phyloP scores from a whole-genome alignment of 345 rosid genomes.

The Schrenkiella parvula region DNA sequence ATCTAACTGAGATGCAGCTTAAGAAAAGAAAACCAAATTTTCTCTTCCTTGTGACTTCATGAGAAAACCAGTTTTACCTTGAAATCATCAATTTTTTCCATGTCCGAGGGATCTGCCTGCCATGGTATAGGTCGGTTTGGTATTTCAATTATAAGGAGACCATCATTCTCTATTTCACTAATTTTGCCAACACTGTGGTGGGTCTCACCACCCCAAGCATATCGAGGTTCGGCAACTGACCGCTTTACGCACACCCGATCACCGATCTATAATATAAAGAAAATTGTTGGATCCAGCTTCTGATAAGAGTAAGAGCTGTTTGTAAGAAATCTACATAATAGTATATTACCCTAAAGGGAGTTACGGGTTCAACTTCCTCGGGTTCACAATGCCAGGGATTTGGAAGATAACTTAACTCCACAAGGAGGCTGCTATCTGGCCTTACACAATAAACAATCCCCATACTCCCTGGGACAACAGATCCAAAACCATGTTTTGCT shows the following conservation, averaged over 20 bases:
- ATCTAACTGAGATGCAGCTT: slow-evolving; percentile 15
- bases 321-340: slow-evolving; percentile 15
- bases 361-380: slow-evolving; percentile 88
- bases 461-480: slow-evolving; percentile 93
- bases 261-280: slow-evolving; percentile 65
- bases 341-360: slow-evolving; percentile 76
- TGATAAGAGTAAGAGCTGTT: slow-evolving; percentile 9
- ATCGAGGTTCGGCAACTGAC: slow-evolving; percentile 97
- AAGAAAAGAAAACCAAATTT: slow-evolving; percentile 3
- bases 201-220: slow-evolving; percentile 99
- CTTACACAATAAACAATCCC: slow-evolving; percentile 91
- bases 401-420: slow-evolving; percentile 86
- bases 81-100: slow-evolving; percentile 96
- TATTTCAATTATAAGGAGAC: slow-evolving; percentile 87
- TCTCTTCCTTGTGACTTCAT: slow-evolving; percentile 7
- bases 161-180: slow-evolving; percentile 91
- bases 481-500: slow-evolving; percentile 92
- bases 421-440: slow-evolving; percentile 89
- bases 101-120: slow-evolving; percentile 99
- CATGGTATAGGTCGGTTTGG: slow-evolving; percentile 86
- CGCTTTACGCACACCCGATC: slow-evolving; percentile 92
- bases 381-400: slow-evolving; percentile 98
- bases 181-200: slow-evolving; percentile 97
- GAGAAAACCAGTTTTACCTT: slow-evolving; percentile 53
- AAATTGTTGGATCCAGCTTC: slow-evolving; percentile 8